Evolutionary conservation across 352 stramenopile species (phyloP), one percentile per base, ranked within the genome.

Genomic region (Phytopythium kandeliae): DNA sequence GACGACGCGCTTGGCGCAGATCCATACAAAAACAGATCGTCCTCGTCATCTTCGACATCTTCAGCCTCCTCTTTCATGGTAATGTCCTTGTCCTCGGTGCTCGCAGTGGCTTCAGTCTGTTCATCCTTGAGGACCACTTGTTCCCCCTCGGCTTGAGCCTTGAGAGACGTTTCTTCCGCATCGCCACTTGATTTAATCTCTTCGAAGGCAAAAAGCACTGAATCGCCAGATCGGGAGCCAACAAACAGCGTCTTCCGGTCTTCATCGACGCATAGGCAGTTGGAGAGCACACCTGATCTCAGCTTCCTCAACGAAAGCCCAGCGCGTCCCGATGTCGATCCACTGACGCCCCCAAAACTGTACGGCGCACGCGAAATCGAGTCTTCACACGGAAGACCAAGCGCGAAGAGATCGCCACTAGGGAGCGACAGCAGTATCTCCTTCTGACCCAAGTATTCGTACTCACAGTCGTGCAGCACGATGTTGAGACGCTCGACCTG

Each of bases 211-310:
- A 85, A 90, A 17, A 94, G 40, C 25, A 91, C 63, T 2, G 84
- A 94, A 50, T 94, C 80, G 1, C 84, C 84, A 0, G 78, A 86
- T 13, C 80, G 65, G 36, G 84, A 91, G n/a, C 84, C 84, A 16
- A 94, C 60, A 57, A 94, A 94, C 10, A 94, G 36, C 10, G 79
- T 87, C 46, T 85, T 79, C 24, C 65, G 71, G 13, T 73, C 60
- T n/a, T 79, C 49, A 40, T 92, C 67, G 15, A 86, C 63, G 31
- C 67, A 79, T 44, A 94, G 34, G 45, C 80, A 91, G 31, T 67
- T 84, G 9, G 76, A 67, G 12, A 65, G 58, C 5, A 83, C 62
- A 1, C 72, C 62, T 4, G 69, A 72, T 9, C 62, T 63, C 7
- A 92, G 51, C 51, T 85, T 72, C 26, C 74, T 64, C 26, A 91